Evolutionary conservation across 2,329 filamentous ascomycete species (phyloP).

Genomic region (Macrophomina tecta): DNA sequence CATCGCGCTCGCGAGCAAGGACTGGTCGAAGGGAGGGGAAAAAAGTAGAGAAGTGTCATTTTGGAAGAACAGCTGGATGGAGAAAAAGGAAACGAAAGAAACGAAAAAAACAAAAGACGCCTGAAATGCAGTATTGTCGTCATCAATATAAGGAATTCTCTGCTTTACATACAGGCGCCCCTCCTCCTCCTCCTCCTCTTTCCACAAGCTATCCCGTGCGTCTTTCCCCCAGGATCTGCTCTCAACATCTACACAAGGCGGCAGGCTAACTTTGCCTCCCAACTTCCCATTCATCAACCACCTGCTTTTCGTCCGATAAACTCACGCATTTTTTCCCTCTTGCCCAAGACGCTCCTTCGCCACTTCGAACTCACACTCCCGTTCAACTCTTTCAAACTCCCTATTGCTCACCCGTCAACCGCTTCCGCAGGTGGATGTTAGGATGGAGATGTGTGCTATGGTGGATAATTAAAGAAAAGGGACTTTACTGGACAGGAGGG

Average conservation of each 20-base stretch:
- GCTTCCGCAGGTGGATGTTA: constrained; percentile 4
- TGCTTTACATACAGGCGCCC: constrained; percentile 24
- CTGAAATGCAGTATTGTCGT: constrained; percentile 23
- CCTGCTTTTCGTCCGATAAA: too few species aligned
- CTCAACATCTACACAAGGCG: too few species aligned
- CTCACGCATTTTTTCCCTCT: too few species aligned
- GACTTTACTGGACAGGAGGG: neutral
- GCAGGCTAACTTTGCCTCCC: too few species aligned
- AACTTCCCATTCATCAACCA: too few species aligned
- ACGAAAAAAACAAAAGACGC: neutral
- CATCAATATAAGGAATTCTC: constrained; percentile 15
- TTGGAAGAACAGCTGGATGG: neutral
- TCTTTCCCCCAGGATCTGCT: too few species aligned
- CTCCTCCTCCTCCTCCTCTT: neutral
- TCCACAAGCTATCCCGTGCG: neutral
- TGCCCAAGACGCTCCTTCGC: too few species aligned
- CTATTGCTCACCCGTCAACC: neutral
- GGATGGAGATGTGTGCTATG: neutral
- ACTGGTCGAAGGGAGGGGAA: neutral
- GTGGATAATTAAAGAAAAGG: constrained; percentile 17
- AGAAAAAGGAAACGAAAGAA: too few species aligned
- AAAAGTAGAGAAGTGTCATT: neutral
- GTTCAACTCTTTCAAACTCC: neutral
- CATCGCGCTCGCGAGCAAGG: too few species aligned
- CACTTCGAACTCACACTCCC: neutral